phyloP scores from a whole-genome alignment of 2,329 filamentous ascomycete species.

The Paecilomyces sp. region DNA sequence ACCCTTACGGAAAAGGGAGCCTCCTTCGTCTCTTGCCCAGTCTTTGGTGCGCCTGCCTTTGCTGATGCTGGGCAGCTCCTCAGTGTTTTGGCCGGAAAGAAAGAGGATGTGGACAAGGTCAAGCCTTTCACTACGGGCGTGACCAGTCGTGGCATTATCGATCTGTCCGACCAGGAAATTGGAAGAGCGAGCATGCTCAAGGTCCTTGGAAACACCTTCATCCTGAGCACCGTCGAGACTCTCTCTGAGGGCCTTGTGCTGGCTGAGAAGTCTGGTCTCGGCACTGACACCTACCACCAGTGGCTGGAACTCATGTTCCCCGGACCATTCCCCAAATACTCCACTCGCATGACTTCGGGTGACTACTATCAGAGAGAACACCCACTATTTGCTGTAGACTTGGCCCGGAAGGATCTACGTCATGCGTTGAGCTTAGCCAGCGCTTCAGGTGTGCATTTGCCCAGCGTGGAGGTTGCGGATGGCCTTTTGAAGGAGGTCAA shows the following conservation, averaged over 20 bases:
- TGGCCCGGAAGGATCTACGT: slow-evolving; percentile 73
- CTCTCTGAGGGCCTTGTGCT: slow-evolving; percentile 71
- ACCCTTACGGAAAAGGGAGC: slow-evolving; percentile 54
- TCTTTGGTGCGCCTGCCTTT: slow-evolving; percentile 35
- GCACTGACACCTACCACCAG: slow-evolving; percentile 60
- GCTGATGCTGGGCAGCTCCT: slow-evolving; percentile 61
- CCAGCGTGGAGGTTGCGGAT: slow-evolving; percentile 60
- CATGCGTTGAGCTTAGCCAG: slow-evolving; percentile 66
- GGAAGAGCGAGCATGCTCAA: slow-evolving; percentile 67
- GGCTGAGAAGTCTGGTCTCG: slow-evolving; percentile 74
- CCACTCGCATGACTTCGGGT: slow-evolving; percentile 63
- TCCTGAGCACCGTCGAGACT: slow-evolving; percentile 74
- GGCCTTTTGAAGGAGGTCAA: slow-evolving; percentile 63
- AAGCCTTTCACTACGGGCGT: slow-evolving; percentile 67
- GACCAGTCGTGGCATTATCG: slow-evolving; percentile 60
- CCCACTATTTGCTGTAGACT: slow-evolving; percentile 75
- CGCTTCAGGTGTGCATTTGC: slow-evolving; percentile 54
- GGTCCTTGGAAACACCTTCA: slow-evolving; percentile 78
- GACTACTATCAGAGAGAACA: slow-evolving; percentile 69
- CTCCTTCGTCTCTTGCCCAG: slow-evolving; percentile 66
- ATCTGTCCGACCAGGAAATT: slow-evolving; percentile 64
- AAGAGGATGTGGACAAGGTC: slow-evolving; percentile 53
- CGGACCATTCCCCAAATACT: slow-evolving; percentile 68
- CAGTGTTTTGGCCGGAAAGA: slow-evolving; percentile 64
- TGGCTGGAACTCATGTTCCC: slow-evolving; percentile 70